These are phyloP conservation scores for Aschersonia sp. DNA, from an alignment of 2,329 filamentous ascomycete genomes.

Conservation along the genomic window DNA sequence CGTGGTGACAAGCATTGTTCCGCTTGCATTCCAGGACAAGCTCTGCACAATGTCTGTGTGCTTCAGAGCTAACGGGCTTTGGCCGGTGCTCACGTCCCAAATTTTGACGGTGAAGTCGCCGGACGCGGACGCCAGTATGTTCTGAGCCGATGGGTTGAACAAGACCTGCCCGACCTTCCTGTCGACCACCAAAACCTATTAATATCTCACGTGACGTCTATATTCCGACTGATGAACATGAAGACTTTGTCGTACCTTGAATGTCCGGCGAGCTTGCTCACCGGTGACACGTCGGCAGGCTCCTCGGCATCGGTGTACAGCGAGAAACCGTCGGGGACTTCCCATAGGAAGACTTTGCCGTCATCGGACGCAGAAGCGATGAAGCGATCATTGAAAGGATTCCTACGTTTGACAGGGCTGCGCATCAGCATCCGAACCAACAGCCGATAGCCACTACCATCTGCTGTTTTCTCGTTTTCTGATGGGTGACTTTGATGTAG, in stretches of 20 bases:
- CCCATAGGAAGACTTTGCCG: slow-evolving; percentile 93
- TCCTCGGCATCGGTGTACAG: slow-evolving; percentile 77
- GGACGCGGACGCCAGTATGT: slow-evolving; percentile 86
- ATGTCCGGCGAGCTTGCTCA: slow-evolving; percentile 73
- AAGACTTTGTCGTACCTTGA: slow-evolving; percentile 43
- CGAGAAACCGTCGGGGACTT: slow-evolving; percentile 78
- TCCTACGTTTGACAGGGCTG: slow-evolving; percentile 38
- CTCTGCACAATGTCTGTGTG: slow-evolving; percentile 90
- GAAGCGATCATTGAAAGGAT: slow-evolving; percentile 87
- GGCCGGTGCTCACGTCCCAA: slow-evolving; percentile 79
- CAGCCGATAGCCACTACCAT: too few relatives aligned
- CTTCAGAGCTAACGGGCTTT: slow-evolving; percentile 60
- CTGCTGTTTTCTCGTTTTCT: too few relatives aligned
- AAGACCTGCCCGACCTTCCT: slow-evolving; percentile 97
- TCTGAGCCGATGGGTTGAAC: slow-evolving; percentile 93
- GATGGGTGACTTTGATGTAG: too few relatives aligned
- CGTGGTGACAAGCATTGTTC: slow-evolving; percentile 75
- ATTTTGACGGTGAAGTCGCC: slow-evolving; percentile 92
- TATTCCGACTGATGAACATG: not conserved
- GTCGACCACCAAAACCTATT: slow-evolving; percentile 2
- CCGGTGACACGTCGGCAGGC: slow-evolving; percentile 63
- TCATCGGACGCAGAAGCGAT: slow-evolving; percentile 93
- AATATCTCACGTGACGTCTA: too few relatives aligned
- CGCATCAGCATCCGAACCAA: not conserved
- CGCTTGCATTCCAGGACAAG: slow-evolving; percentile 86